phyloP scores from a whole-genome alignment of 176 grass and related monocot genomes.

The Ananas comosus region DNA sequence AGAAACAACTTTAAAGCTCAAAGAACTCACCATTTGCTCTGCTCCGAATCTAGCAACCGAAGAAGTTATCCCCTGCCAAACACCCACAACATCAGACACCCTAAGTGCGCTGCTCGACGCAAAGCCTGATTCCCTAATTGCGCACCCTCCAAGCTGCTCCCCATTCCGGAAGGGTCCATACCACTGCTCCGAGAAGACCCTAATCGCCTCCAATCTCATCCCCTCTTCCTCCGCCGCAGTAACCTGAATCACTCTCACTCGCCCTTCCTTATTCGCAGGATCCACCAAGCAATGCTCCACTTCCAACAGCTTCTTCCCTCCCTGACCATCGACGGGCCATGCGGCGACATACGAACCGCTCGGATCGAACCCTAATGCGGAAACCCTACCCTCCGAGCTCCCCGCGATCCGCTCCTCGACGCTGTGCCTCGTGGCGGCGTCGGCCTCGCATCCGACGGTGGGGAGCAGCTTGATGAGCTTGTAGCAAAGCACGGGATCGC shows the following conservation, averaged over 20 bases:
- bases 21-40: constrained; percentile 30
- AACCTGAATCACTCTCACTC: constrained; percentile 60
- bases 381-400: constrained; percentile 23
- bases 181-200: constrained; percentile 84
- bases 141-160: constrained; percentile 72
- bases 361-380: constrained; percentile 45
- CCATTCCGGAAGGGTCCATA: constrained; percentile 79
- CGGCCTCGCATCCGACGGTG: constrained; percentile 90
- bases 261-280: constrained; percentile 31
- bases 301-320: constrained; percentile 34
- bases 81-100: constrained; percentile 31
- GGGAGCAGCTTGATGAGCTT: constrained; percentile 66
- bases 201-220: constrained; percentile 38
- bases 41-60: constrained; percentile 36
- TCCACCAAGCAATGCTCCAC: constrained; percentile 78
- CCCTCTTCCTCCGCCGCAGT: constrained; percentile 28
- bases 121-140: constrained; percentile 54
- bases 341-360: constrained; percentile 43
- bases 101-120: constrained; percentile 47
- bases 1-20: not conserved
- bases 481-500: constrained; percentile 44
- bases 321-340: constrained; percentile 40
- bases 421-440: constrained; percentile 82
- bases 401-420: constrained; percentile 45
- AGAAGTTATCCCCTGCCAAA: constrained; percentile 32